Conservation (phyloP, 441 rosid species). For the Viola pubescens region DNA sequence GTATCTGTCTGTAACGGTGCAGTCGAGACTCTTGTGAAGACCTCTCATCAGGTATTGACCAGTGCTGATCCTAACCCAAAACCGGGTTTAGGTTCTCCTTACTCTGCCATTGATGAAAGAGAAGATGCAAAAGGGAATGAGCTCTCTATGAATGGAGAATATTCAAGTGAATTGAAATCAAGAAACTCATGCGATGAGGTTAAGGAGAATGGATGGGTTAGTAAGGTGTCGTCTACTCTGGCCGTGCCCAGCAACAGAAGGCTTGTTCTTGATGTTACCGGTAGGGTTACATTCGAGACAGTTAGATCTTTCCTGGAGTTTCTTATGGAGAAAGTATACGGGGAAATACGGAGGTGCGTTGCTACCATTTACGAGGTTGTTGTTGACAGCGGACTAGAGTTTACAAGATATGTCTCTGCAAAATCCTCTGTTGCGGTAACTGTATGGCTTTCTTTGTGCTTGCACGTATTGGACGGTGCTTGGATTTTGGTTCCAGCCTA, state of each 20-base stretch:
- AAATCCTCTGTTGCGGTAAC: constrained; percentile 47
- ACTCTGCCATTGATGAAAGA: constrained; percentile 14
- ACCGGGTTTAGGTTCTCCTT: constrained; percentile 10
- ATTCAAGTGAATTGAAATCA: constrained; percentile 14
- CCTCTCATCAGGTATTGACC: constrained; percentile 45
- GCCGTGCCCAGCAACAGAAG: constrained; percentile 57
- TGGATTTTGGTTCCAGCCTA: constrained; percentile 47
- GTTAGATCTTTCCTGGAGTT: constrained; percentile 58
- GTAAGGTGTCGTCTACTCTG: constrained; percentile 46
- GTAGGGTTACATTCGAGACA: constrained; percentile 55
- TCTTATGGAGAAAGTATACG: constrained; percentile 36
- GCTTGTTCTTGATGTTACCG: constrained; percentile 61
- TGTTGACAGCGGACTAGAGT: constrained; percentile 36
- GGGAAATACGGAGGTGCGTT: constrained; percentile 33
- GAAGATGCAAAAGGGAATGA: constrained; percentile 4
- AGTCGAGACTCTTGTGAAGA: constrained; percentile 59
- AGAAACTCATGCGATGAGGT: constrained; percentile 16
- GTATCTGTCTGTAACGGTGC: constrained; percentile 49
- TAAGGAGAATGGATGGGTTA: constrained; percentile 33
- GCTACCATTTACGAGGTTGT: constrained; percentile 28
- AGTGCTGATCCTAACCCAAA: constrained; percentile 11
- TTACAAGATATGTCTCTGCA: constrained; percentile 37
- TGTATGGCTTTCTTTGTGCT: constrained; percentile 50
- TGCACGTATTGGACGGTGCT: constrained; percentile 54
- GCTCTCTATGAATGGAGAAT: constrained; percentile 12